phyloP scores from a whole-genome alignment of 2,329 filamentous ascomycete genomes.

The Aureobasidium sp. region DNA sequence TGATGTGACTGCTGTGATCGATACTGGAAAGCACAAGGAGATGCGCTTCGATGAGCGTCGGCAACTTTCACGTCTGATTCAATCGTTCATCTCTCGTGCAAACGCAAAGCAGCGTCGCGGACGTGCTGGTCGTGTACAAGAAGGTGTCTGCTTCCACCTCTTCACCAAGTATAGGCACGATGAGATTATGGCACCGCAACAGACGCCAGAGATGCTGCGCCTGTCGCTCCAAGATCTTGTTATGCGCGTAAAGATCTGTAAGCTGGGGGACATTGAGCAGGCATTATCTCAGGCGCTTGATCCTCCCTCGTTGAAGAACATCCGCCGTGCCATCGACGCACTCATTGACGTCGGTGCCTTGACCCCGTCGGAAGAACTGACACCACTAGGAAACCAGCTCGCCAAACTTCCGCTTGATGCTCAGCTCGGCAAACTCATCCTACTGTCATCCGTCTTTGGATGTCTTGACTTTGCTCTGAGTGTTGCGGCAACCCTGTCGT shows the following conservation, averaged over 20 bases:
- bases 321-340: conserved; percentile 84
- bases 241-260: conserved; percentile 95
- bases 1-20: conserved; percentile 93
- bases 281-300: conserved; percentile 84
- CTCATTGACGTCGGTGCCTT: conserved; percentile 88
- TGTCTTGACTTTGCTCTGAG: conserved; percentile 89
- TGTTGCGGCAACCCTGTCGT: conserved; percentile 85
- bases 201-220: conserved; percentile 93
- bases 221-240: conserved; percentile 91
- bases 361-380: conserved; percentile 74
- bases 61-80: conserved; percentile 82
- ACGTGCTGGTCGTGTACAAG: conserved; percentile 88
- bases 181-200: conserved; percentile 75
- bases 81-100: conserved; percentile 90
- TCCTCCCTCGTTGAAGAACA: conserved; percentile 84
- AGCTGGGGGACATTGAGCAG: conserved; percentile 85
- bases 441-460: conserved; percentile 78
- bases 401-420: conserved; percentile 88
- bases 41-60: conserved; percentile 94
- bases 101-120: conserved; percentile 94
- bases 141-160: conserved; percentile 90
- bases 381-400: conserved; percentile 76
- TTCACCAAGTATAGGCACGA: conserved; percentile 90
- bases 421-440: conserved; percentile 86
- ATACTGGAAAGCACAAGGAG: conserved; percentile 93